Evolutionary conservation across 192 early-diverging fungal genomes (phyloP).

Genomic region (Backusella liffmaniae): DNA sequence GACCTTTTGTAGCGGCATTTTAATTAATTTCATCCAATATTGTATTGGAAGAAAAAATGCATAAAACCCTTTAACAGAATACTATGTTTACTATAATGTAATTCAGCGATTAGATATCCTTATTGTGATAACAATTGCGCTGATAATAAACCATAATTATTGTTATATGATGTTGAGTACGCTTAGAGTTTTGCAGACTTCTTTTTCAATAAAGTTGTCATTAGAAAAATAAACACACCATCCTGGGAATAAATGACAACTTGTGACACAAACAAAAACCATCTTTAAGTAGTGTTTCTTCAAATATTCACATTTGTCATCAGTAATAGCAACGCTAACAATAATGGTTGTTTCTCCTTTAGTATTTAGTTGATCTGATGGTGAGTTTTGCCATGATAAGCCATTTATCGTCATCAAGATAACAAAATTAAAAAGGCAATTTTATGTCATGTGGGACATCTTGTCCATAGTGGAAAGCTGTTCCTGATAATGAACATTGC

Average conservation of each 20-base stretch:
- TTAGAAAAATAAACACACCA: neutral
- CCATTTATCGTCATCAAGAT: neutral
- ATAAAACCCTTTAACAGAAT: neutral
- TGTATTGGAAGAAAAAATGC: neutral
- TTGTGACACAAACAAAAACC: neutral
- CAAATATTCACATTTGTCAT: neutral
- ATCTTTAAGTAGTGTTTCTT: neutral
- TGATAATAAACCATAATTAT: neutral
- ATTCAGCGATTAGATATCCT: neutral
- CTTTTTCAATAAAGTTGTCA: neutral
- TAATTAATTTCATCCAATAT: neutral
- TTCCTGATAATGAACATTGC: neutral
- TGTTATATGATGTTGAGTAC: neutral
- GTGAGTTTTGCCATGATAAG: neutral
- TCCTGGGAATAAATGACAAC: conserved; percentile 1
- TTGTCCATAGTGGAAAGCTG: neutral
- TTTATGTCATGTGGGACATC: neutral
- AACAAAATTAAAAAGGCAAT: neutral
- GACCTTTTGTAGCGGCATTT: neutral
- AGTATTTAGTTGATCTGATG: neutral
- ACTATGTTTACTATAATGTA: neutral
- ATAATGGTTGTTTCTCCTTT: neutral
- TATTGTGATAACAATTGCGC: neutral
- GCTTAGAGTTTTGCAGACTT: neutral
- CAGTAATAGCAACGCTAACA: neutral